Base-by-base conservation (phyloP, 2,329 filamentous ascomycete species). In the Botryosphaeria dothidea region DNA sequence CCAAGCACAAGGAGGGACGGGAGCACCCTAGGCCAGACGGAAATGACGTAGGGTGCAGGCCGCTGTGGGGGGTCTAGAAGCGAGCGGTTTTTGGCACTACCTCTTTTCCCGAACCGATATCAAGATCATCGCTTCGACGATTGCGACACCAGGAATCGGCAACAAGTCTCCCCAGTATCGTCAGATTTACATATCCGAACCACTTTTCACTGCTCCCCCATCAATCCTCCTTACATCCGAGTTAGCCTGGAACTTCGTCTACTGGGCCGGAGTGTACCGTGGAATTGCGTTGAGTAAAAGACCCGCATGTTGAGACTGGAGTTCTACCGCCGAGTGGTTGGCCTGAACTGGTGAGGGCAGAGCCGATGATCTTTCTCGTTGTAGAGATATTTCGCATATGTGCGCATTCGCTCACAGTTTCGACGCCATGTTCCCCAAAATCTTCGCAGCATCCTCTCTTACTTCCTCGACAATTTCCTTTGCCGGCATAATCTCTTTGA, bases 381-480 rank as follows among this genome's bases (percentile, higher is more conserved):
- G 27, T 13, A 31, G 17, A 4, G 31, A 56, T 56, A 6, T 29
- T 31, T 25, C 11, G 45, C 23, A 9, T 31, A 19, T 8, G 65
- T 45, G 23, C 23, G 9, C 21, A 11, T 11, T 8, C 17, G 13
- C 9, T 58, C 36, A 70, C 27, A 69, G 6, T 4, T 36, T 67
- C 6, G 56, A 61, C 15, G 34, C 23, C 8, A 67, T 21, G 23
- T 69, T 70, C 48, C 66, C 72, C 58, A 82, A 51, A 17, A 79
- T 67, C 41, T 58, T 68, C 52, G 58, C 73, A 17, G 76, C 74
- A 34, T 79, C 79, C 5, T 77, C 73, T 54, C 82, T 76, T 3
- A 82, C 74, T 65, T 84, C 81, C 51, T 74, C 73, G 3, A 86
- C 81, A 70, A 90, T 86, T 9, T 84, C 80, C 13, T 73, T 78